Conservation (phyloP, 345 rosid species). For the Arabis alpina region DNA sequence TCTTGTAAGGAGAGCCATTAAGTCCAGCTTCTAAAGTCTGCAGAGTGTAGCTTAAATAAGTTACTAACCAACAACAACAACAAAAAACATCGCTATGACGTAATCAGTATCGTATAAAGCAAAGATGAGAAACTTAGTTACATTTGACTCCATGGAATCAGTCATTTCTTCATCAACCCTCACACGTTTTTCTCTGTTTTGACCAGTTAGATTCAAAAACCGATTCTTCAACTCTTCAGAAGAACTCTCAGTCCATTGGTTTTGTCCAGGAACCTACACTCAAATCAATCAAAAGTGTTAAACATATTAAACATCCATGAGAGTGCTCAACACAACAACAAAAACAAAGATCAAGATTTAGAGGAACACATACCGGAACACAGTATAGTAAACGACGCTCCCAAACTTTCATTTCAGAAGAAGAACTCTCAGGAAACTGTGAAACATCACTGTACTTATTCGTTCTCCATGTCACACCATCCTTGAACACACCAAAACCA, state of each 20-base stretch:
- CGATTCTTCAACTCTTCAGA: constrained; percentile 40
- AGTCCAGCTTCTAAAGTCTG: constrained; percentile 54
- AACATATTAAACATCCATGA: not conserved
- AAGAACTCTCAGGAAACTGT: constrained; percentile 54
- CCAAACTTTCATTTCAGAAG: constrained; percentile 73
- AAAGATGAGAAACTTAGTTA: constrained; percentile 21
- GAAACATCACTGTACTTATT: constrained; percentile 76
- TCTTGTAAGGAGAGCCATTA: constrained; percentile 61
- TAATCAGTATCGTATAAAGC: not conserved
- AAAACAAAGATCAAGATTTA: not conserved
- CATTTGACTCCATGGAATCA: constrained; percentile 51
- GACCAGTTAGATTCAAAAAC: constrained; percentile 45
- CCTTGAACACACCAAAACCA: constrained; percentile 44
- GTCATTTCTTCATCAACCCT: constrained; percentile 64
- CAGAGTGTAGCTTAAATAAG: not conserved
- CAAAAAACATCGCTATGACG: not conserved
- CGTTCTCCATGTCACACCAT: constrained; percentile 82
- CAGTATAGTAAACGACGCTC: constrained; percentile 87
- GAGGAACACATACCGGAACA: constrained; percentile 62
- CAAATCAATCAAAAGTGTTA: constrained; percentile 6
- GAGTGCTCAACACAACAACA: not conserved
- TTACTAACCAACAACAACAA: not conserved
- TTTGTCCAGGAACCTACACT: constrained; percentile 78
- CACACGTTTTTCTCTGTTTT: constrained; percentile 72
- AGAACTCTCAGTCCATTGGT: constrained; percentile 70